Base-by-base conservation (phyloP, 352 stramenopile genomes). In the Phytophthora sojae region DNA sequence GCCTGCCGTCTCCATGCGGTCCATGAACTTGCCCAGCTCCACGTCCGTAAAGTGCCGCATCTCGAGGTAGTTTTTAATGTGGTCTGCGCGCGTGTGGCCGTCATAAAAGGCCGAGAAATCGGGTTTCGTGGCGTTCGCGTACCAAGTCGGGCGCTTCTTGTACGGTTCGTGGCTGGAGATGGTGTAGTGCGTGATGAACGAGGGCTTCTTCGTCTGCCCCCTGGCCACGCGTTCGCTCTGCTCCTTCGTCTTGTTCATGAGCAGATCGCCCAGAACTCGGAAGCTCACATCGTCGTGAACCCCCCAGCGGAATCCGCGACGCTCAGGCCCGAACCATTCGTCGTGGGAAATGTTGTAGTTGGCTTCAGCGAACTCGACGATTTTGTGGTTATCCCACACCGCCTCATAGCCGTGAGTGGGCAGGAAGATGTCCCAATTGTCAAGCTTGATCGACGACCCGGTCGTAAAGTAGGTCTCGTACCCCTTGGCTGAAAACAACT, bases 381-480 rank as follows among this genome's bases (percentile, higher is more conserved):
- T 4, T 44, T 44, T 44, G 14, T 44, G 37, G 37, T 44, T 61
- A 1, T 61, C 69, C 56, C 80, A 71, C 12, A 90, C 66, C 7
- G 62, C 52, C 5, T 88, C 73, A n/a, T 86, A 89, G 26, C 82
- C 82, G 37, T 91, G 83, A 2, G 61, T 64, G 1, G 75, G 69
- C 1, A 91, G 51, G 53, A 91, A 91, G n/a, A 59, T 47, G 32
- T 88, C 75, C 83, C 83, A 91, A 8, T 83, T 69, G 49, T 91
- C 63, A 7, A 74, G 71, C 3, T 73, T 74, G 11, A 67, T 72
- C 9, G 57, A 53, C 21, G 65, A 68, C 19, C 83, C 83, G 0
- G 83, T 89, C 5, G 83, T 88, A 49, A 91, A 91, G 17, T 82
- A 32, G 11, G 75, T 86, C 23, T 89, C 76, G 62, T 91, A 91